Conservation (phyloP, 208 protist genomes). For the Trypanosoma mega region DNA sequence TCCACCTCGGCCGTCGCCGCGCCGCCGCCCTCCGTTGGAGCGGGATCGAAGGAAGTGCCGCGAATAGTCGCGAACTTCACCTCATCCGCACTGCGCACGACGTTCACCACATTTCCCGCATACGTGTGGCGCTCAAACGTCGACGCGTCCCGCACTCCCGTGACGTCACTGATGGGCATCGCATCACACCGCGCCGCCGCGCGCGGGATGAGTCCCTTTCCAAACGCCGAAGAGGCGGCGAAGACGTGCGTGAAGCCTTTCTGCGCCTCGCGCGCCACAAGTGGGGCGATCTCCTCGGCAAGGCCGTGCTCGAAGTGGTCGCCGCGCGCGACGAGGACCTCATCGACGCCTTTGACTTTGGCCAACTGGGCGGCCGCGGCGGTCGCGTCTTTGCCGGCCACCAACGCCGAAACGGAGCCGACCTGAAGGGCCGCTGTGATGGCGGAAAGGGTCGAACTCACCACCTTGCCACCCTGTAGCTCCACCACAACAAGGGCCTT, state of each 20-base stretch:
- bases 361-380: slow-evolving; percentile 41
- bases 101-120: slow-evolving; percentile 97
- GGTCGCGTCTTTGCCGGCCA: slow-evolving; percentile 55
- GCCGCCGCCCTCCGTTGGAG: slow-evolving; percentile 42
- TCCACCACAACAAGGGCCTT: slow-evolving; percentile 80
- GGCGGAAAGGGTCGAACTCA: slow-evolving; percentile 77
- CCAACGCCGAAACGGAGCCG: slow-evolving; percentile 80
- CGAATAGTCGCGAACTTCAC: slow-evolving; percentile 96
- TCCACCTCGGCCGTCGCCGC: slow-evolving; percentile 36
- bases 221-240: slow-evolving; percentile 90
- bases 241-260: slow-evolving; percentile 93
- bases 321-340: slow-evolving; percentile 70
- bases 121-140: slow-evolving; percentile 98
- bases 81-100: slow-evolving; percentile 88
- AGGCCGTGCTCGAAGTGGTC: slow-evolving; percentile 78
- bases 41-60: slow-evolving; percentile 87
- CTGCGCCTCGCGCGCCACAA: slow-evolving; percentile 53
- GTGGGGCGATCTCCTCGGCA: slow-evolving; percentile 77
- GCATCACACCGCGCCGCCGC: slow-evolving; percentile 90
- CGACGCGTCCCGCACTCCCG: slow-evolving; percentile 82
- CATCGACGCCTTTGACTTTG: slow-evolving; percentile 74
- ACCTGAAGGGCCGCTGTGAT: slow-evolving; percentile 86
- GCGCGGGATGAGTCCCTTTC: slow-evolving; percentile 95
- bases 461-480: slow-evolving; percentile 59
- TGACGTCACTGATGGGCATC: slow-evolving; percentile 93